Base-by-base conservation (phyloP, 1,139 yeast genomes). In the Suhomyces bolitotheri region DNA sequence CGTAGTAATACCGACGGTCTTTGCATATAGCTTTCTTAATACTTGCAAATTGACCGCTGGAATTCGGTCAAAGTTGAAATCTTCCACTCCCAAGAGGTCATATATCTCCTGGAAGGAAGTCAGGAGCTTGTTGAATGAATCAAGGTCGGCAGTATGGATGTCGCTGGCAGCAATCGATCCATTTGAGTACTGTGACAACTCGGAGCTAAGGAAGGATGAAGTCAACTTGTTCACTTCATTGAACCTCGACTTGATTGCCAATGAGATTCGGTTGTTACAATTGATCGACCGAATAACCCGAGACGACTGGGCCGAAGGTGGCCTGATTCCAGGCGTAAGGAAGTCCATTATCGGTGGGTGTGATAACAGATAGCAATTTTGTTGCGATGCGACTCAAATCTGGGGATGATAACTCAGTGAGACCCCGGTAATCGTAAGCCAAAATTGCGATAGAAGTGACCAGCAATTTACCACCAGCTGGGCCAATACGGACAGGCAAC, bases 81-180 rank as follows among this genome's bases (percentile, higher is more conserved):
- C 48, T 25, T 60, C 61, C 15, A 51, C 43, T n/a, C 52, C 49
- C 22, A 60, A 38, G 12, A 55, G 39, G 38, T 51, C 50, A 36
- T 54, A 57, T 29, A 60, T 37, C 16, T 58, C 51, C 29, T 57
- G 55, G 40, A 61, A 61, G 4, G 50, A 36, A 7, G 47, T 44
- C 39, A 57, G 61, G 16, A 60, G 43, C 3, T 22, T 25, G n/a
- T 39, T 29, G 33, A 53, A 48, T 4, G 12, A 4, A 2, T n/a
- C 29, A 1, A 21, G 13, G 15, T 45, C 41, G 17, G 26, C 20
- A n/a, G 29, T 7, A 3, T 22, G 22, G 11, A 19, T 16, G 4
- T 24, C 29, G 7, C 12, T 15, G n/a, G 25, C n/a, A 10, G 25
- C 16, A 25, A 22, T 22, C 9, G 38, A 7, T 7, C 19, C 29